Evolutionary conservation across 2,329 filamentous ascomycete species (phyloP).

Genomic region (Colletotrichum costaricense): DNA sequence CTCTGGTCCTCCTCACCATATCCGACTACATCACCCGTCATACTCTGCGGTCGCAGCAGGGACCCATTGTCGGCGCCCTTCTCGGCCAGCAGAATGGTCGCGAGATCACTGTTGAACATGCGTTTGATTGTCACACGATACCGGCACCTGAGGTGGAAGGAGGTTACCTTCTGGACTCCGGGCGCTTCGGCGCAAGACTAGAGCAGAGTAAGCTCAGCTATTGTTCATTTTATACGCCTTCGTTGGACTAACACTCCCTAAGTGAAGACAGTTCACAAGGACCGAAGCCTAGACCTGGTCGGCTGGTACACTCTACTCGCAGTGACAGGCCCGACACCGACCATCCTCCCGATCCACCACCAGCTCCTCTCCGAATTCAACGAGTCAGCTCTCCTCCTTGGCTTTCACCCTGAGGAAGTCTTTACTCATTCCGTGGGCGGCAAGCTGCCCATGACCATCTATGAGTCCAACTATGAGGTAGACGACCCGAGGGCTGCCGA

Average conservation of each 20-base stretch:
- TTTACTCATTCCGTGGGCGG: conserved; percentile 71
- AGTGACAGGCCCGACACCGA: conserved; percentile 75
- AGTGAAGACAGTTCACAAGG: conserved; percentile 89
- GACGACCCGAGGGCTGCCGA: conserved; percentile 60
- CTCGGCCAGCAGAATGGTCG: conserved; percentile 92
- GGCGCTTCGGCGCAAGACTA: conserved; percentile 82
- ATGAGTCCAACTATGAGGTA: conserved; percentile 85
- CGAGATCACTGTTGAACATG: conserved; percentile 91
- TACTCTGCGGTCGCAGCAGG: conserved; percentile 78
- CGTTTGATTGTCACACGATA: conserved; percentile 81
- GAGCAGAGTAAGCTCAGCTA: conserved; percentile 77
- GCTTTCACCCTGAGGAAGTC: conserved; percentile 80
- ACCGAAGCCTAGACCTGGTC: conserved; percentile 84
- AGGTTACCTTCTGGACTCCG: conserved; percentile 70
- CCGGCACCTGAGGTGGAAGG: conserved; percentile 59
- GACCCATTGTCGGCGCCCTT: conserved; percentile 87
- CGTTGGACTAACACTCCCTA: conserved; percentile 48
- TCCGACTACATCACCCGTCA: conserved; percentile 97
- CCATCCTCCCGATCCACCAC: conserved; percentile 79
- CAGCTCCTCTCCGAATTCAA: conserved; percentile 81
- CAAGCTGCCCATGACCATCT: conserved; percentile 89
- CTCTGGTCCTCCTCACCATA: conserved; percentile 93
- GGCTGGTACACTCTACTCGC: conserved; percentile 91
- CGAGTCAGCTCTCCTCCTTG: conserved; percentile 87
- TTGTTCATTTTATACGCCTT: not conserved